phyloP scores from a whole-genome alignment of 1,284 basidiomycete genomes.

The Coniferiporia sulphurascens region DNA sequence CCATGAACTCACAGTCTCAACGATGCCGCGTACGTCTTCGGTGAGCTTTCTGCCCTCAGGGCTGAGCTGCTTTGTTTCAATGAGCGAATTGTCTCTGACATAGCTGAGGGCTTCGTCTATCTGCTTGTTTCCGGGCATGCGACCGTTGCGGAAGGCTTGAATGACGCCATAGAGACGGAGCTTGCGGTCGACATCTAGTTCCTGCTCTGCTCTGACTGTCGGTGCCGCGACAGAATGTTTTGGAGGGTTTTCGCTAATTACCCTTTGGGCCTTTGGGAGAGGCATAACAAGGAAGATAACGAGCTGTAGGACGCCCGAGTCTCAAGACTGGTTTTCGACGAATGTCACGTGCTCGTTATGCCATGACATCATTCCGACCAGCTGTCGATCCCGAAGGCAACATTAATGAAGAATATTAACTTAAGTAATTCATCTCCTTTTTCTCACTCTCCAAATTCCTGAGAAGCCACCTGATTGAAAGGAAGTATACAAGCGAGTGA shows the following conservation, averaged over 20 bases:
- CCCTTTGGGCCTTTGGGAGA: conserved; percentile 53
- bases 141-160: conserved; percentile 72
- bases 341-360: neutral
- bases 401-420: too few relatives aligned
- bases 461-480: too few relatives aligned
- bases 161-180: conserved; percentile 74
- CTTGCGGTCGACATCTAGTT: conserved; percentile 64
- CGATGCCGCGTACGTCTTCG: conserved; percentile 67
- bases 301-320: neutral
- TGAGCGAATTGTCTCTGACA: conserved; percentile 61
- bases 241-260: conserved; percentile 52
- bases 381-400: neutral
- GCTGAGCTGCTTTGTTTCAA: conserved; percentile 64
- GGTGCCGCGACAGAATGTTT: conserved; percentile 55
- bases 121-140: conserved; percentile 77
- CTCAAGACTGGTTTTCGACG: neutral
- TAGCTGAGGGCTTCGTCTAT: conserved; percentile 72
- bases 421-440: too few relatives aligned
- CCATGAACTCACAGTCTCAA: conserved; percentile 45
- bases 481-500: too few relatives aligned
- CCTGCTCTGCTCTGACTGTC: conserved; percentile 46
- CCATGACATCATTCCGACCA: neutral
- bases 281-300: neutral
- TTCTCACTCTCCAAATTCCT: too few relatives aligned
- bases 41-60: conserved; percentile 74